These are phyloP conservation scores for Dissophora ornata DNA, from an alignment of 192 early-diverging fungal species.

Conservation along the genomic window DNA sequence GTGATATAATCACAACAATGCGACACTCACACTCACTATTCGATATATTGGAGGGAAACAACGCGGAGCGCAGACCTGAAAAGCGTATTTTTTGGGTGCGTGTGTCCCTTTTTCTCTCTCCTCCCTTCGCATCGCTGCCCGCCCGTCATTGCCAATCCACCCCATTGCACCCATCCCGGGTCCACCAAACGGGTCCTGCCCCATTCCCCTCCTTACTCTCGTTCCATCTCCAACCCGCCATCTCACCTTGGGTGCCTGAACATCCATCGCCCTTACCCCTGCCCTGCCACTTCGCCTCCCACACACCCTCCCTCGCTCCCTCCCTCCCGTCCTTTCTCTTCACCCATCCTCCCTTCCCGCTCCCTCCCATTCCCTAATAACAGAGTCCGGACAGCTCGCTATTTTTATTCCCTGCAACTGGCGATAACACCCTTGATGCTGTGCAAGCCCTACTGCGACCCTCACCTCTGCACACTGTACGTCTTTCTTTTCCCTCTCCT, in stretches of 20 bases:
- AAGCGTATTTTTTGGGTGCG: too few relatives aligned
- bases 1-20: too few relatives aligned
- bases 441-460: background rate
- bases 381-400: background rate
- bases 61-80: too few relatives aligned
- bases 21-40: too few relatives aligned
- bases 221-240: background rate
- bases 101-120: background rate
- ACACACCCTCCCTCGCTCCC: background rate
- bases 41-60: too few relatives aligned
- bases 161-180: background rate
- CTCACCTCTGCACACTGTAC: too few relatives aligned
- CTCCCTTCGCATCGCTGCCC: conserved; percentile 6
- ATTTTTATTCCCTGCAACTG: too few relatives aligned
- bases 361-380: background rate
- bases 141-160: background rate
- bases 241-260: too few relatives aligned
- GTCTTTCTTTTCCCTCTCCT: too few relatives aligned
- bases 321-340: background rate
- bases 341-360: background rate
- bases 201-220: background rate
- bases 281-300: background rate
- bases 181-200: background rate
- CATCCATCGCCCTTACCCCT: background rate
- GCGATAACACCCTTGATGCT: too few relatives aligned